A percentile compares a stretch with the other conserved stretches of the same genome.
Conservation (phyloP, 2,329 filamentous ascomycete species). For the Pseudogymnoascus sp. region DNA sequence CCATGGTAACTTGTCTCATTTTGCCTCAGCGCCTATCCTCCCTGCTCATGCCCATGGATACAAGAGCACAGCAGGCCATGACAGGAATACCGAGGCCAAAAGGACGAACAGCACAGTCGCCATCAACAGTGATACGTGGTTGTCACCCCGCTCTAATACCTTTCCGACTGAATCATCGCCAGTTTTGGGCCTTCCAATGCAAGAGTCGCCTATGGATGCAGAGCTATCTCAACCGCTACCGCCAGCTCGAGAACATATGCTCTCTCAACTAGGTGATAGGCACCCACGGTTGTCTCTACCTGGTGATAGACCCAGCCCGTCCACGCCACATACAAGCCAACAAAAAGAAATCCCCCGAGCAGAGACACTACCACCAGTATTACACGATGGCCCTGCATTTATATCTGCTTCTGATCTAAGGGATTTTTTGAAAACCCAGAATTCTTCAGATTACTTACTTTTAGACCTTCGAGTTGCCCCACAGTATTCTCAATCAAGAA, state of each 20-base stretch:
- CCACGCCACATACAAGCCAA: slow-evolving; percentile 28
- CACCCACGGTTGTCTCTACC: slow-evolving; percentile 50
- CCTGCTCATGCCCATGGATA: slow-evolving; percentile 10
- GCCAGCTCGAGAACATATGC: slow-evolving; percentile 17
- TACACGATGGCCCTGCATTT: slow-evolving; percentile 43
- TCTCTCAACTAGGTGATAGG: slow-evolving; percentile 38
- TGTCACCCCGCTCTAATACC: neutral
- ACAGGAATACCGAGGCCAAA: neutral
- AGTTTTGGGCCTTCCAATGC: slow-evolving; percentile 37
- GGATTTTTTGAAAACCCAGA: slow-evolving; percentile 43
- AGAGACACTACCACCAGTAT: slow-evolving; percentile 45
- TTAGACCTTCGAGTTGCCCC: slow-evolving; percentile 83
- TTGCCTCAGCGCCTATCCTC: slow-evolving; percentile 30
- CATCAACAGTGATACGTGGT: neutral
- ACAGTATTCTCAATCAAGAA: slow-evolving; percentile 68
- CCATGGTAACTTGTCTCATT: slow-evolving; percentile 37
- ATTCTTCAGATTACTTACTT: slow-evolving; percentile 45
- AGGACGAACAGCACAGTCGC: neutral
- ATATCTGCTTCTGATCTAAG: slow-evolving; percentile 49
- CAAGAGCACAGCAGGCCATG: neutral
- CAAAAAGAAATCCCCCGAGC: slow-evolving; percentile 29
- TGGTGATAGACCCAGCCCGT: slow-evolving; percentile 39
- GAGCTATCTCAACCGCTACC: slow-evolving; percentile 29
- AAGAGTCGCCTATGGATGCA: slow-evolving; percentile 40
- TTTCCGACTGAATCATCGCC: slow-evolving; percentile 20